Base-by-base conservation (phyloP, 192 early-diverging fungal genomes). In the Phlyctochytrium arcticum region DNA sequence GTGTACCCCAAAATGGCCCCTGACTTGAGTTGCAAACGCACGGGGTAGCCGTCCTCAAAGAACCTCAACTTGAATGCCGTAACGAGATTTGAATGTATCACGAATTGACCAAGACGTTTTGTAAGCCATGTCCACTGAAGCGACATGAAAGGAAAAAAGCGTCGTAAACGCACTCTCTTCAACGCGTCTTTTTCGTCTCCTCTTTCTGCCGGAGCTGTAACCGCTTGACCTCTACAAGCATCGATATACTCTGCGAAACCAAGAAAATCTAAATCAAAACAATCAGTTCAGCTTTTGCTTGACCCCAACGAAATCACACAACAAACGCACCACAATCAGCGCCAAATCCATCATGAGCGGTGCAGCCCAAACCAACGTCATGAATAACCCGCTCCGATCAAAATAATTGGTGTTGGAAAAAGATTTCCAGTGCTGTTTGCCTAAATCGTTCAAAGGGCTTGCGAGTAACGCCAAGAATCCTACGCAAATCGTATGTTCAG, bases 401-500 rank as follows among this genome's bases (percentile, higher is more conserved):
- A 75, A 75, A 48, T 75, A 75, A 57, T 75, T 68, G n/a, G 39
- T 60, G 36, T 55, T 17, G 31, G 65, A 61, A 26, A 75, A 30
- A 5, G 17, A 19, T 1, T 27, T 27, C 36, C 60, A 48, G 50
- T 75, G 50, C 4, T 51, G 53, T 23, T 56, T 36, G 6, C 56
- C 68, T 3, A 66, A 44, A 24, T 36, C n/a, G 62, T 74, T 74
- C 3, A 74, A n/a, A 21, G 59, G 39, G 46, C 70, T 37, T 34
- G 51, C 26, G 26, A 42, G 6, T 9, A 74, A 55, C 23, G 63
- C 44, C 27, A 67, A 44, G 1, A 33, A 36, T 31, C 56, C 73
- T 74, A n/a, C n/a, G n/a, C n/a, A 27, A n/a, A 51, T 21, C 21
- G 24, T 19, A 66, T n/a, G 61, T 5, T 30, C 1, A 67, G 31